phyloP scores from a whole-genome alignment of 495 filamentous ascomycete species.

The Glutinoglossum americanum region DNA sequence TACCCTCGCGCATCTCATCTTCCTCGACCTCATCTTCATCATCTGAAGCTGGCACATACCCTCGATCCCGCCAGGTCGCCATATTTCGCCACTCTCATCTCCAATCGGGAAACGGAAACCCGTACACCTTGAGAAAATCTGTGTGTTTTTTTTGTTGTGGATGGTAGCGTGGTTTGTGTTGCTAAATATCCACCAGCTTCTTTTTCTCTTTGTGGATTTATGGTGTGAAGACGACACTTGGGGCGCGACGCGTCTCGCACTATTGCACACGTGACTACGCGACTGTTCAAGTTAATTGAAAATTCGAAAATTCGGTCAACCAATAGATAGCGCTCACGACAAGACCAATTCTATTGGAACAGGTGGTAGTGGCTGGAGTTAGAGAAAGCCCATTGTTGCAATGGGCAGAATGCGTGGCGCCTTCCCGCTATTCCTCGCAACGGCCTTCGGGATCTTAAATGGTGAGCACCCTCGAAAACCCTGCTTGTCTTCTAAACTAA shows the following conservation, averaged over 20 bases:
- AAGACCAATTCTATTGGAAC: neutral
- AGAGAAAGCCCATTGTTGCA: neutral
- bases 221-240: too few species aligned
- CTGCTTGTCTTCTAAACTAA: neutral
- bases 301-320: neutral
- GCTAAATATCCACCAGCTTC: too few species aligned
- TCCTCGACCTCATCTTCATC: neutral
- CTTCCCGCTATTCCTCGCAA: neutral
- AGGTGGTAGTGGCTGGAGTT: neutral
- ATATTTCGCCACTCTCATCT: neutral
- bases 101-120: neutral
- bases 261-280: too few species aligned
- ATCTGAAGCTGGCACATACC: neutral
- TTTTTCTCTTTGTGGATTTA: too few species aligned
- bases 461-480: neutral
- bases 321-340: neutral
- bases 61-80: neutral
- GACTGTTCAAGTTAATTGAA: neutral
- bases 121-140: too few species aligned
- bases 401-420: neutral
- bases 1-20: neutral
- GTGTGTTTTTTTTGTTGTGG: too few species aligned
- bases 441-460: neutral
- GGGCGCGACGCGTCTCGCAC: too few species aligned
- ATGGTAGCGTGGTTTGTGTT: too few species aligned